Percentiles rank a stretch among this genome's conserved stretches.
Conservation (phyloP, 2,329 filamentous ascomycete species). For the Ascochyta viciae-villosae region DNA sequence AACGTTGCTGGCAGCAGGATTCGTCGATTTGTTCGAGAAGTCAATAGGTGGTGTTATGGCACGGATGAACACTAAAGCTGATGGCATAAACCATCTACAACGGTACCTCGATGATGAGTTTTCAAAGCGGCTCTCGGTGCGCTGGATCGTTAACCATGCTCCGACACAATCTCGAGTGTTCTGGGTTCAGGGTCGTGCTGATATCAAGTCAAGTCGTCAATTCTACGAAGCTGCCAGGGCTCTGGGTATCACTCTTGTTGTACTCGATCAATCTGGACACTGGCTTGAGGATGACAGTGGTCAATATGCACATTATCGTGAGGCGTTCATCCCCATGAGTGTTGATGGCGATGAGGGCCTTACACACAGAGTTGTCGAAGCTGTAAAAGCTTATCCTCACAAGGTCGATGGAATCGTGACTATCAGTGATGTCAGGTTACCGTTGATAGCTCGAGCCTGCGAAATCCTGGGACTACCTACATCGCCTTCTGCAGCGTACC, state of each 20-base stretch:
- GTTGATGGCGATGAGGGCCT: slow-evolving; percentile 41
- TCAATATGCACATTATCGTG: slow-evolving; percentile 27
- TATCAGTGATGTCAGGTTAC: slow-evolving; percentile 42
- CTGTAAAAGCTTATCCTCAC: slow-evolving; percentile 27
- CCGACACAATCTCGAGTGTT: slow-evolving; percentile 4
- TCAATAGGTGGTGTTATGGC: too few relatives aligned
- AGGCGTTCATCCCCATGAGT: slow-evolving; percentile 30
- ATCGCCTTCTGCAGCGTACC: slow-evolving; percentile 23
- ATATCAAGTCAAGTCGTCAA: not conserved
- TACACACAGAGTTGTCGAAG: slow-evolving; percentile 5
- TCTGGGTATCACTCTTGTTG: slow-evolving; percentile 48
- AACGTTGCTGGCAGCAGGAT: too few relatives aligned
- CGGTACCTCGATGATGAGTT: too few relatives aligned
- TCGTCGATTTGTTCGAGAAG: too few relatives aligned
- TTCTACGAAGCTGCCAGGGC: not conserved
- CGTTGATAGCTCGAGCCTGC: slow-evolving; percentile 41
- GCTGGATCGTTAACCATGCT: too few relatives aligned
- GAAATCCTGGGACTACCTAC: slow-evolving; percentile 45
- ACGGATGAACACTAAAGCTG: too few relatives aligned
- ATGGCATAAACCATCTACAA: too few relatives aligned
- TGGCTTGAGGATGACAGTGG: slow-evolving; percentile 50
- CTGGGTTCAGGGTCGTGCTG: slow-evolving; percentile 8
- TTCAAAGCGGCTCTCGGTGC: too few relatives aligned
- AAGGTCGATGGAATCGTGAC: slow-evolving; percentile 50
- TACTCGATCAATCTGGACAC: slow-evolving; percentile 49